These are phyloP conservation scores for Zygoascus sp. DNA, from an alignment of 1,139 yeast genomes.

Conservation along the genomic window DNA sequence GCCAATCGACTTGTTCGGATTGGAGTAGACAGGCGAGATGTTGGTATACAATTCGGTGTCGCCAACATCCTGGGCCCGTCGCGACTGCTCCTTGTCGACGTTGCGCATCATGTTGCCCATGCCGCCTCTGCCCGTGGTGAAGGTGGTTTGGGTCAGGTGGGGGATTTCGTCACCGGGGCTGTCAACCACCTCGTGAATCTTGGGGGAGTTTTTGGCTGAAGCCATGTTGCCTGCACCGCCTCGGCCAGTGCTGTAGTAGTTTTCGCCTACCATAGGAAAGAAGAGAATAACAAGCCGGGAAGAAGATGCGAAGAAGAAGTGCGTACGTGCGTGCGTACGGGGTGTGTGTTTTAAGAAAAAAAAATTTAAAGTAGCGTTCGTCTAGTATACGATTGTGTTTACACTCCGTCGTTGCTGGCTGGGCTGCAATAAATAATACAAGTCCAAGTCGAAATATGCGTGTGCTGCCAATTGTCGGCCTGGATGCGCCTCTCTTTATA, in stretches of 20 bases:
- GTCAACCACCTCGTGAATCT: conserved; percentile 40
- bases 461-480: background rate
- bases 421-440: background rate
- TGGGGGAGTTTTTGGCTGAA: conserved; percentile 43
- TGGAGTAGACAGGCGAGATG: conserved; percentile 24
- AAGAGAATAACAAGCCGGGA: no score
- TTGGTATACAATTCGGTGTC: conserved; percentile 27
- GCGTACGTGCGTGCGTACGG: no score
- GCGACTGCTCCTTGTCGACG: conserved; percentile 55
- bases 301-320: no score
- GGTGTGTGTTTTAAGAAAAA: no score
- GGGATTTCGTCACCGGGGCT: conserved; percentile 57
- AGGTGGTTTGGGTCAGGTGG: conserved; percentile 50
- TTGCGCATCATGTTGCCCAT: conserved; percentile 72
- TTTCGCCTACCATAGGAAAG: conserved; percentile 9
- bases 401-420: background rate
- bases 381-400: background rate
- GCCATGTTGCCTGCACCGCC: conserved; percentile 79
- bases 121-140: conserved; percentile 79
- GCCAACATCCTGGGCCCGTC: conserved; percentile 70
- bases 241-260: conserved; percentile 58
- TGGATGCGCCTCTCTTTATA: background rate
- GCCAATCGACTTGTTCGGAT: conserved; percentile 36
- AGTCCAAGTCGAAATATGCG: no score
- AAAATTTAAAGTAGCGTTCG: background rate